Percentiles rank a stretch among this genome's conserved stretches.
Evolutionary conservation across 2,329 filamentous ascomycete genomes (phyloP).

Genomic region (Colletotrichum navitas): DNA sequence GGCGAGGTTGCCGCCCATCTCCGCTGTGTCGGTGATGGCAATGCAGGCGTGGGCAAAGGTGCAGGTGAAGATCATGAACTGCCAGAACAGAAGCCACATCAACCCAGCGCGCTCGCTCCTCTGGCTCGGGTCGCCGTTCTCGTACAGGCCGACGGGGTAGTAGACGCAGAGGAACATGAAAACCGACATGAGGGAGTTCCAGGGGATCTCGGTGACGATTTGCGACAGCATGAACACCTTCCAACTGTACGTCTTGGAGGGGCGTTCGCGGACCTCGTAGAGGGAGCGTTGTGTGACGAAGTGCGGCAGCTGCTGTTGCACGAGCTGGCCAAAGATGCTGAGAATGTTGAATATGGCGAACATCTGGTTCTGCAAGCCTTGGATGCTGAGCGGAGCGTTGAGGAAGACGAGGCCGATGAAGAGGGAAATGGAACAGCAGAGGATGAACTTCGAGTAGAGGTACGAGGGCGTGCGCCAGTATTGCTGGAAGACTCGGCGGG

Average conservation of each 20-base stretch:
- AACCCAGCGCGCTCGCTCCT: constrained; percentile 66
- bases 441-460: constrained; percentile 76
- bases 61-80: constrained; percentile 74
- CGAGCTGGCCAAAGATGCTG: constrained; percentile 73
- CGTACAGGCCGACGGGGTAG: constrained; percentile 74
- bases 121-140: constrained; percentile 66
- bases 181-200: constrained; percentile 72
- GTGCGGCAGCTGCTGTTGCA: constrained; percentile 74
- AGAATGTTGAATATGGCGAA: constrained; percentile 75
- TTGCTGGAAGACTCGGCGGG: constrained; percentile 76
- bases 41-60: constrained; percentile 77
- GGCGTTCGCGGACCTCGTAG: constrained; percentile 75
- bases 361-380: constrained; percentile 75
- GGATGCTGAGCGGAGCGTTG: constrained; percentile 66
- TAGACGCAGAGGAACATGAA: constrained; percentile 76
- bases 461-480: constrained; percentile 84
- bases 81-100: constrained; percentile 73
- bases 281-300: constrained; percentile 75
- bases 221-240: constrained; percentile 74
- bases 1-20: constrained; percentile 73
- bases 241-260: constrained; percentile 75
- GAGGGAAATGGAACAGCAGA: constrained; percentile 60
- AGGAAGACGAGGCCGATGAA: constrained; percentile 77
- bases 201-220: constrained; percentile 76
- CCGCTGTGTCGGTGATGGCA: constrained; percentile 72